Conservation (phyloP, 805 yeast species). For the Wickerhamomyces pijperi region DNA sequence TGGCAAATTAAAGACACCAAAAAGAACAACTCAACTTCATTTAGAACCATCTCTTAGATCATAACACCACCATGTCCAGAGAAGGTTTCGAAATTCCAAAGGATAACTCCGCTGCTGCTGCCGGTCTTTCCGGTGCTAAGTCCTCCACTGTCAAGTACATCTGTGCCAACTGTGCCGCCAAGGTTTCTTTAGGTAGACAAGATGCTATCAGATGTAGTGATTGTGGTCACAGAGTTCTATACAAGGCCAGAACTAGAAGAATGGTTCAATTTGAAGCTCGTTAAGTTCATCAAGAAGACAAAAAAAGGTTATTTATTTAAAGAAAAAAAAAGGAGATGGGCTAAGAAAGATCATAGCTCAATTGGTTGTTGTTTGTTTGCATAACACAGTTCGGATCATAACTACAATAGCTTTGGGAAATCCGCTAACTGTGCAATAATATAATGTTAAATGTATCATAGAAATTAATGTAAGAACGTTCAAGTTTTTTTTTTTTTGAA, state of each 20-base stretch:
- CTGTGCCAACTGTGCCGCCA: slow-evolving; percentile 93
- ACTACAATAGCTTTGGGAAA: neutral
- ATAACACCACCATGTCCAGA: slow-evolving; percentile 33
- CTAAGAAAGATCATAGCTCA: too few relatives aligned
- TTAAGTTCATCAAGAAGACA: slow-evolving; percentile 18
- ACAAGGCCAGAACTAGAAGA: slow-evolving; percentile 95
- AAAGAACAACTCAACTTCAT: neutral
- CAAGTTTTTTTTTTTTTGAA: too few relatives aligned
- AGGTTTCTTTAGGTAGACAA: slow-evolving; percentile 76
- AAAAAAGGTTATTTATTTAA: neutral
- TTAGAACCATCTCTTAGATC: neutral
- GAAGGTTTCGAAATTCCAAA: slow-evolving; percentile 85
- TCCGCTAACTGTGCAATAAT: too few relatives aligned
- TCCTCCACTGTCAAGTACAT: slow-evolving; percentile 83
- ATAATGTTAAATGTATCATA: neutral
- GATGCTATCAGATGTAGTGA: slow-evolving; percentile 98
- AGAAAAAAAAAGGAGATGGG: too few relatives aligned
- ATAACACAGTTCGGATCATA: neutral
- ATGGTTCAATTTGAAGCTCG: slow-evolving; percentile 87
- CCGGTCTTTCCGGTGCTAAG: slow-evolving; percentile 57
- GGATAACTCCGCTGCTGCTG: slow-evolving; percentile 77
- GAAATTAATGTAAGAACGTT: neutral
- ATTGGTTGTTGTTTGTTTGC: too few relatives aligned
- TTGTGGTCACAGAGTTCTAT: slow-evolving; percentile 95
- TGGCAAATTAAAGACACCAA: too few relatives aligned